Conservation (phyloP, 805 yeast genomes). For the Lachancea sp. region DNA sequence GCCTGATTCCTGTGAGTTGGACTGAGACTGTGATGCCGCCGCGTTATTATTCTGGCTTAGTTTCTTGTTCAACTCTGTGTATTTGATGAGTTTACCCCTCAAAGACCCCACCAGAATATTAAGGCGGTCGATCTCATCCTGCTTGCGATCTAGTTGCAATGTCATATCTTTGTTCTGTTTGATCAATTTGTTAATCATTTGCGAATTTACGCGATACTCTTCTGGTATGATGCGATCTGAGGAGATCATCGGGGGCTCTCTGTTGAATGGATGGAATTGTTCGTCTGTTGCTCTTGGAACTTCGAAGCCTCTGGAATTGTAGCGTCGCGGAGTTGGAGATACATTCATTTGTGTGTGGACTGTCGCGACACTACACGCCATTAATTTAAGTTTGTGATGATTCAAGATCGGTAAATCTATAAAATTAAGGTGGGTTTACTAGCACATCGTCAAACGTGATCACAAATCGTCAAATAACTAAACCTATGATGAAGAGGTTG, state of each 20-base stretch:
- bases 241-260: conserved; percentile 4
- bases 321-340: conserved; percentile 31
- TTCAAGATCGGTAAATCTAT: no score
- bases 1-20: neutral
- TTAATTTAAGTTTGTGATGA: no score
- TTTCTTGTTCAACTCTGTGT: conserved; percentile 30
- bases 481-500: no score
- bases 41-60: conserved; percentile 7
- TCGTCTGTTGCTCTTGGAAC: conserved; percentile 3
- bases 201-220: conserved; percentile 33
- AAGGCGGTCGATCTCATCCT: conserved; percentile 28
- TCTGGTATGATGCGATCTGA: conserved; percentile 29
- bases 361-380: no score
- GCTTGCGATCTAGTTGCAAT: conserved; percentile 28
- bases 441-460: no score
- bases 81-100: conserved; percentile 33
- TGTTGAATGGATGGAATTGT: conserved; percentile 8
- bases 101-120: conserved; percentile 31
- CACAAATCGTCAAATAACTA: no score
- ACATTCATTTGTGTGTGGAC: conserved; percentile 18
- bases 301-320: conserved; percentile 14
- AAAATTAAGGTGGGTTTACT: no score
- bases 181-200: conserved; percentile 35
- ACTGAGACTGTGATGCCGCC: neutral
- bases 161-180: conserved; percentile 34